Conservation (phyloP, 768 basidiomycete genomes). For the Serendipita indica region DNA sequence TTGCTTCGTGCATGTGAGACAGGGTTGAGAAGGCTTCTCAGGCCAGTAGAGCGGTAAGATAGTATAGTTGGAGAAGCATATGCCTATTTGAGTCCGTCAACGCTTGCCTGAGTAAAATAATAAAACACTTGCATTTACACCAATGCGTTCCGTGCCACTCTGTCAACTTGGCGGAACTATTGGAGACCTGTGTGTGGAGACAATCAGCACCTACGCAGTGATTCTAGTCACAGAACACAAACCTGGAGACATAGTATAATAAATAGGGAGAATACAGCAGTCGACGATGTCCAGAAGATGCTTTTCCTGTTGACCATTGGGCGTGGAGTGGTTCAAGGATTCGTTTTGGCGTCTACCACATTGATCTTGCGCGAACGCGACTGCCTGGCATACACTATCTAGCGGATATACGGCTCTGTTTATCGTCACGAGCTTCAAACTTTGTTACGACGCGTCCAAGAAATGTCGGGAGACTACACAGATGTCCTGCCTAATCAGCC, state of each 20-base stretch:
- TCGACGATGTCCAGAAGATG: not conserved
- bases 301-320: not conserved
- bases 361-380: not conserved
- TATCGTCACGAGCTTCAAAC: not conserved
- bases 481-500: conserved; percentile 96
- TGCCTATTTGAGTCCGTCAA: conserved; percentile 37
- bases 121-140: conserved; percentile 56
- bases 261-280: not conserved
- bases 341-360: not conserved
- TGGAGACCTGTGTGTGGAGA: not conserved
- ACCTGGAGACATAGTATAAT: not conserved
- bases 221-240: not conserved
- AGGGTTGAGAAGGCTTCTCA: conserved; percentile 77
- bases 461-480: conserved; percentile 77
- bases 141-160: conserved; percentile 83
- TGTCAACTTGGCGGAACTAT: not conserved
- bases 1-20: conserved; percentile 83
- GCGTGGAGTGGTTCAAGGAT: not conserved
- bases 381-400: not conserved
- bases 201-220: not conserved
- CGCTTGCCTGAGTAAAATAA: not conserved
- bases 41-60: conserved; percentile 70
- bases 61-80: conserved; percentile 83
- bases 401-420: too few relatives aligned
- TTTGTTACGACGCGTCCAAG: not conserved